Base-by-base conservation (phyloP, 1,284 basidiomycete genomes). In the Ustilago trichophora region DNA sequence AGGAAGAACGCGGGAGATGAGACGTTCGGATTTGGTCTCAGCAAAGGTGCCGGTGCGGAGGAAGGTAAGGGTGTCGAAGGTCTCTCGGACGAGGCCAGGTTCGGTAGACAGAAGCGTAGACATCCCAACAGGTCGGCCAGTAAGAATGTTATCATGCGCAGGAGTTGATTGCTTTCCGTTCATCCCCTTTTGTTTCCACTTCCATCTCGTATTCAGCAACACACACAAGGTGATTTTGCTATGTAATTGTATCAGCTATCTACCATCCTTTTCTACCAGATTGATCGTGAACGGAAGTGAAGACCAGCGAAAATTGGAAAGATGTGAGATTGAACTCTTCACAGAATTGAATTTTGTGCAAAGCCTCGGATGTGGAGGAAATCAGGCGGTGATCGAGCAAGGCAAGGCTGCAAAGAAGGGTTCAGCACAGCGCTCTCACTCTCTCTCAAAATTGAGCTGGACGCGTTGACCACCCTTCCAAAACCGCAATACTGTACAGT, bases 31-130 rank as follows among this genome's bases (percentile, higher is more conserved):
- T 72, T 53, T 29, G 80, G 78, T 22, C 67, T 80, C 24, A 75
- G 70, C 35, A 78, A 77, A 41, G 80, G 80, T 8, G 76, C 77
- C 0, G 74, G 75, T 21, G 63, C 72, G 35, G 76, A 66, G 16
- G 49, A 82, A 56, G 66, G 80, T 59, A 75, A 77, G 35, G 69
- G 85, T 82, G 59, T 95, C 92, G 81, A 94, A 90, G 41, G 89
- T 87, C 40, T 93, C 90, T 24, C 85, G 92, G 88, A 92, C 92
- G 85, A 90, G 86, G 80, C 91, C 4, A 45, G 77, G 8, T 76
- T 72, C 37, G 80, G 80, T 15, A 54, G 80, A 6, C 74, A 66
- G 36, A 69, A 71, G 44, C 43, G 77, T 4, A 44, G 80, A 34
- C 63, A 68, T 22, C 69, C 75, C 6, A 65, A 71, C 32, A 67